Evolutionary conservation across 2,329 filamentous ascomycete genomes (phyloP).

Genomic region (Nothophaeocryptopus gaeumannii): DNA sequence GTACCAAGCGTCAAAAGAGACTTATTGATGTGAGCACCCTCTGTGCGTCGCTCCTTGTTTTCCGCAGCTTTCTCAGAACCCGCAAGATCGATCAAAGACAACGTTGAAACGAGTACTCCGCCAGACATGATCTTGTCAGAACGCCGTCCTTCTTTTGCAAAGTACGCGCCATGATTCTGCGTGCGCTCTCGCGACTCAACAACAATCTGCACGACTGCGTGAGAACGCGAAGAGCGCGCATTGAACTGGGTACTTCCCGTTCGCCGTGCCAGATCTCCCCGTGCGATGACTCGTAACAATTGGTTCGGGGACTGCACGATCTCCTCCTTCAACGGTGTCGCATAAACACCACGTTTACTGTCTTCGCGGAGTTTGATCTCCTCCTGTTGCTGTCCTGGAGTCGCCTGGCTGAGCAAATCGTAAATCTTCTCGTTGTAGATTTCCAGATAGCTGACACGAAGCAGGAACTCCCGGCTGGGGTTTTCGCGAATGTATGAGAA

Average conservation of each 20-base stretch:
- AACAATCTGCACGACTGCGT: constrained; percentile 97
- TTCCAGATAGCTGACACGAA: constrained; percentile 95
- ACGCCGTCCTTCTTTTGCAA: constrained; percentile 62
- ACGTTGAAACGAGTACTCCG: constrained; percentile 88
- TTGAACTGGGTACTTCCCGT: constrained; percentile 98
- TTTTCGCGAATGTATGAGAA: constrained; percentile 99
- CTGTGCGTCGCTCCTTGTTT: constrained; percentile 86
- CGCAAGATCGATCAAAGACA: constrained; percentile 93
- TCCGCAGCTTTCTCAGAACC: constrained; percentile 96
- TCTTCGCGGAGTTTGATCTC: constrained; percentile 98
- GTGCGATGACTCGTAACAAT: constrained; percentile 86
- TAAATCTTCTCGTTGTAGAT: constrained; percentile 99
- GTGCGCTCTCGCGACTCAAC: constrained; percentile 91
- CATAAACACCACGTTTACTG: constrained; percentile 93
- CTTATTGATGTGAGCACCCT: constrained; percentile 98
- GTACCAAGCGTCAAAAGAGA: constrained; percentile 91
- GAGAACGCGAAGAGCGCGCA: constrained; percentile 90
- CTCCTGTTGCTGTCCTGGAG: constrained; percentile 66
- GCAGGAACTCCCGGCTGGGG: constrained; percentile 85
- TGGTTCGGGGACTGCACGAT: constrained; percentile 98
- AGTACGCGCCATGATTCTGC: constrained; percentile 33
- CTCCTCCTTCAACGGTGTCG: constrained; percentile 92
- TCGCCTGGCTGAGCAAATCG: constrained; percentile 74
- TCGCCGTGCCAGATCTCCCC: constrained; percentile 84
- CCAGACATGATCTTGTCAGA: constrained; percentile 65